Conservation (phyloP, 1,284 basidiomycete genomes). For the Apiotrichum porosum region DNA sequence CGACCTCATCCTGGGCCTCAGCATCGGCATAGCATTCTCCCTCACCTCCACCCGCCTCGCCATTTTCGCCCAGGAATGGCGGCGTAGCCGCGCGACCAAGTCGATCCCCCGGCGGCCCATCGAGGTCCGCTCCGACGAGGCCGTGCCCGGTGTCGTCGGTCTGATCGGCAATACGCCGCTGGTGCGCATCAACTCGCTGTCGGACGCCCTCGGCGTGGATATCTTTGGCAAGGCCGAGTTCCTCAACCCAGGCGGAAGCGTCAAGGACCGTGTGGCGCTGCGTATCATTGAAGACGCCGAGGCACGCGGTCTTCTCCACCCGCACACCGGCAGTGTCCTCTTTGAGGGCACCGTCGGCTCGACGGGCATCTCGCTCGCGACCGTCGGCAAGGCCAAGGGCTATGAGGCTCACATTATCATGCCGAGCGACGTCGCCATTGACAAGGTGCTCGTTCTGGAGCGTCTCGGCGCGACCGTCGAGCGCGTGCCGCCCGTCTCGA, state of each 20-base stretch:
- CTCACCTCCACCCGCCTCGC: slow-evolving; percentile 60
- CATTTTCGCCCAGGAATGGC: slow-evolving; percentile 54
- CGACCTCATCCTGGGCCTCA: slow-evolving; percentile 59
- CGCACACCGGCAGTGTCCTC: slow-evolving; percentile 84
- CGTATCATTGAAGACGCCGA: slow-evolving; percentile 93
- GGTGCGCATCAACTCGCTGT: slow-evolving; percentile 84
- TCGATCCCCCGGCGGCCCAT: slow-evolving; percentile 59
- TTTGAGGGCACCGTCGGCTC: slow-evolving; percentile 98
- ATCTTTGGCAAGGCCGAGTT: slow-evolving; percentile 63
- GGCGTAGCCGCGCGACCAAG: slow-evolving; percentile 47
- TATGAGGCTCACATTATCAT: slow-evolving; percentile 67
- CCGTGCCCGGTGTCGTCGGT: slow-evolving; percentile 69
- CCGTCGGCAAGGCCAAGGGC: slow-evolving; percentile 77
- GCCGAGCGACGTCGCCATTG: slow-evolving; percentile 87
- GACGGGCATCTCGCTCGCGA: slow-evolving; percentile 94
- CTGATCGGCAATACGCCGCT: slow-evolving; percentile 94
- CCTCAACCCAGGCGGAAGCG: slow-evolving; percentile 93
- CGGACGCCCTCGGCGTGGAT: slow-evolving; percentile 84
- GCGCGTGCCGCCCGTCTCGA: slow-evolving; percentile 75
- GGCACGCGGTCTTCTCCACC: slow-evolving; percentile 70
- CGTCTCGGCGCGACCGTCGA: slow-evolving; percentile 84
- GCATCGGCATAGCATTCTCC: slow-evolving; percentile 67
- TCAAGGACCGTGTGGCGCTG: slow-evolving; percentile 94
- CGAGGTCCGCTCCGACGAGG: slow-evolving; percentile 63
- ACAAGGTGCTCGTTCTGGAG: slow-evolving; percentile 76